Base-by-base conservation (phyloP, 495 filamentous ascomycete genomes). In the Penicillium coprophilum region DNA sequence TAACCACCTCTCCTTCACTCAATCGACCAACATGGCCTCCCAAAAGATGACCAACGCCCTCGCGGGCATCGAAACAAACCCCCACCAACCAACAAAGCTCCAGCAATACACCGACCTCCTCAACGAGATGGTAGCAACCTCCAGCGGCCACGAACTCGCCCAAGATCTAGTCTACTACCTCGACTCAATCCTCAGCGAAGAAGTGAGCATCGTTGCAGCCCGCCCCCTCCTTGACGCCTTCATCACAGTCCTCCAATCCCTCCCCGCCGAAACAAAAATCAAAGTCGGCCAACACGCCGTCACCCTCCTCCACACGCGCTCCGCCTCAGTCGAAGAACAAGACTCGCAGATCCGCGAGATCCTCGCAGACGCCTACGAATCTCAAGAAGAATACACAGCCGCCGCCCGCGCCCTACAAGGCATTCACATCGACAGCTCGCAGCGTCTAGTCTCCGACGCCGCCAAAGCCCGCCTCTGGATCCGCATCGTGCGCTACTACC, bases 401-500 rank as follows among this genome's bases (percentile, higher is more conserved):
- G 90, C 92, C 0, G 94, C 94, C 4, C 83, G 85, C 59, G 80
- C 82, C 7, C 85, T 98, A 3, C 79, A 90, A 65, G 88, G 86
- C 23, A 96, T 97, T 62, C 87, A 90, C 31, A 85, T 97, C 17
- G 91, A 97, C 66, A 87, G 82, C 44, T 90, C 89, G 21, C 92
- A 96, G 71, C 87, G 91, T 13, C 84, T 87, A 54, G 86, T 97
- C 19, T 80, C 85, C 10, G 86, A 89, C 69, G 80, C 88, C 52
- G 86, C 90, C 51, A 91, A 91, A 69, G 88, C 89, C 4, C 75
- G 74, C 27, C 80, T 96, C 43, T 97, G 92, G 88, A 88, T 97
- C 47, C 87, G 95, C 46, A 97, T 98, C 67, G 91, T 94, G 71
- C 85, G 95, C 50, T 87, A 94, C 71, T 92, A 94, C 70, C 83